These are phyloP conservation scores for Kodamaea suecica DNA, from an alignment of 1,139 yeast genomes.

Conservation along the genomic window DNA sequence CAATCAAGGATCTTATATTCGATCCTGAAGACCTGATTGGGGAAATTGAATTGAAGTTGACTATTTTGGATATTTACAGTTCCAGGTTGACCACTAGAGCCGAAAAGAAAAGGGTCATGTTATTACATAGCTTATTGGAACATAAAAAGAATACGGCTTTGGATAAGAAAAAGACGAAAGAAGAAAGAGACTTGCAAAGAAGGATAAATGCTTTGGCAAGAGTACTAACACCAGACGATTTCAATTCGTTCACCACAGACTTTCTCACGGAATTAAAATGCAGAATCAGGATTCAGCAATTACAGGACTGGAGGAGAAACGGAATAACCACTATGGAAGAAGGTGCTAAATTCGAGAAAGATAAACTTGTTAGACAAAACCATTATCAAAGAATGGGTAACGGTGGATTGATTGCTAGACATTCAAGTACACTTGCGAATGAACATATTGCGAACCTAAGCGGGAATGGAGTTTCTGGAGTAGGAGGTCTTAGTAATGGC, in stretches of 20 bases:
- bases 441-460: conserved; percentile 8
- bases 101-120: conserved; percentile 79
- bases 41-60: conserved; percentile 84
- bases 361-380: conserved; percentile 61
- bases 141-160: conserved; percentile 73
- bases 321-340: conserved; percentile 84
- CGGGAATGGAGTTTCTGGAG: conserved; percentile 1
- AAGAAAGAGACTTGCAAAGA: conserved; percentile 78
- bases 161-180: conserved; percentile 82
- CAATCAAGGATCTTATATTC: conserved; percentile 91
- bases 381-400: conserved; percentile 62
- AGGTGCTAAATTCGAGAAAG: conserved; percentile 85
- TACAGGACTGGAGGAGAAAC: conserved; percentile 89
- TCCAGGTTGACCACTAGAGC: conserved; percentile 88
- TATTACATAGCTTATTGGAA: conserved; percentile 76
- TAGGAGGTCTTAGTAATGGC: conserved; percentile 19
- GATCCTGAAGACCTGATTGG: conserved; percentile 88
- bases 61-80: conserved; percentile 85
- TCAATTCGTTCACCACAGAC: conserved; percentile 67
- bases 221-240: conserved; percentile 77
- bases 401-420: conserved; percentile 33
- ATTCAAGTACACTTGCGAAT: conserved; percentile 13
- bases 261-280: conserved; percentile 74
- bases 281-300: conserved; percentile 77
- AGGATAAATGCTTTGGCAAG: conserved; percentile 79